A percentile compares a stretch with the other conserved stretches of the same genome.
Evolutionary conservation across 768 basidiomycete genomes (phyloP).

Genomic region (Russula ochroleuca): DNA sequence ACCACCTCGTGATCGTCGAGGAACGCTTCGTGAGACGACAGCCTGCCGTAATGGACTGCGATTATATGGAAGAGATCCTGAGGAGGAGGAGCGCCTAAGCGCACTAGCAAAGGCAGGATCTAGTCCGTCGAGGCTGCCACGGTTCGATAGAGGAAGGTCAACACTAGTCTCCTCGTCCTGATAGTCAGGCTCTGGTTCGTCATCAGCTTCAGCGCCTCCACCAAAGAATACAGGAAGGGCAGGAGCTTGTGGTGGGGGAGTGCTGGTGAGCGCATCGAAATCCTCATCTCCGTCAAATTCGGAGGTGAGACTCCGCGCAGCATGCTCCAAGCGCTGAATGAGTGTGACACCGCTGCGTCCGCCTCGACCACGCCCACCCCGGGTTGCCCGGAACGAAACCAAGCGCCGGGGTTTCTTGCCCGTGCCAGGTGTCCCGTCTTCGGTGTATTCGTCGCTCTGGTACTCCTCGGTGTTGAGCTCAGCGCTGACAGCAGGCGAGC

Average conservation of each 20-base stretch:
- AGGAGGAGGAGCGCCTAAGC: constrained; percentile 51
- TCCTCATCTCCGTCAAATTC: constrained; percentile 29
- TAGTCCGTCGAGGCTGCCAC: constrained; percentile 79
- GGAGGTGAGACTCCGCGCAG: constrained; percentile 21
- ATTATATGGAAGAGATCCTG: constrained; percentile 41
- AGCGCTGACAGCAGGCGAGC: constrained; percentile 40
- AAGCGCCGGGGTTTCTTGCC: constrained; percentile 21
- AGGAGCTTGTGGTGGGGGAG: constrained; percentile 23
- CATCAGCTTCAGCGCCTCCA: constrained; percentile 32
- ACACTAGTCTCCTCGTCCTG: constrained; percentile 38
- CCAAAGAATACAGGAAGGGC: constrained; percentile 20
- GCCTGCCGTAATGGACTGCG: constrained; percentile 61
- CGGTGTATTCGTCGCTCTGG: constrained; percentile 48
- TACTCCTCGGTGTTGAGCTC: constrained; percentile 42
- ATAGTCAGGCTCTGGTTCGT: constrained; percentile 29
- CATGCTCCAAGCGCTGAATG: constrained; percentile 26
- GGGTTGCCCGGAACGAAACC: constrained; percentile 19
- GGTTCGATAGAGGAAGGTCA: constrained; percentile 47
- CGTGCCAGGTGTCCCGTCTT: constrained; percentile 20
- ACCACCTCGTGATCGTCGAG: constrained; percentile 59
- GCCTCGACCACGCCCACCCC: constrained; percentile 23
- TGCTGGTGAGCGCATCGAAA: constrained; percentile 19
- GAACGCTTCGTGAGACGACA: constrained; percentile 46
- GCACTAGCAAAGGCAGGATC: constrained; percentile 82
- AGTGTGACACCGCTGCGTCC: constrained; percentile 26